These are phyloP conservation scores for Cladosporium sp. DNA, from an alignment of 2,329 filamentous ascomycete genomes.

Conservation along the genomic window DNA sequence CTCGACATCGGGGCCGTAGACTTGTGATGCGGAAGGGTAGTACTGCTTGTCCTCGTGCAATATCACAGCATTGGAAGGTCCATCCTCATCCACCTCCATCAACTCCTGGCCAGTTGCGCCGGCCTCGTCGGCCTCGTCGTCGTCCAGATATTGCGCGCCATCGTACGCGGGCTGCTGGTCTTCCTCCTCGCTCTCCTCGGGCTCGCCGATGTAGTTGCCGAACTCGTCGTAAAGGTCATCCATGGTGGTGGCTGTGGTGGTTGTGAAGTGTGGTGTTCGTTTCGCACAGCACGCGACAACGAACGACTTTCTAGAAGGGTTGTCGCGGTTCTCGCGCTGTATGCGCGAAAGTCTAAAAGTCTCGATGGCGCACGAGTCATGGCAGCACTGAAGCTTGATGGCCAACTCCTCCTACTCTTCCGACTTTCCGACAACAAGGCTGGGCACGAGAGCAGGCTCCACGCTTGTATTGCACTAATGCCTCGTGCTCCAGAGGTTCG, in stretches of 20 bases:
- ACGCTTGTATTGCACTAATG: not conserved
- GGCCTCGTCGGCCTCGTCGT: constrained; percentile 61
- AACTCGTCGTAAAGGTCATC: constrained; percentile 99
- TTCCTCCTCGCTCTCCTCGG: constrained; percentile 82
- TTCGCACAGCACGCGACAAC: constrained; percentile 10
- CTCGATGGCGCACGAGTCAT: constrained; percentile 2
- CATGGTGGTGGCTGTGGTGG: constrained; percentile 55
- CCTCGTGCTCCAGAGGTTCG: not conserved
- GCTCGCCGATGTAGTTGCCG: constrained; percentile 97
- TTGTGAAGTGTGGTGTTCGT: not conserved
- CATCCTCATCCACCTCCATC: constrained; percentile 91
- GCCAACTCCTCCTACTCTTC: not conserved
- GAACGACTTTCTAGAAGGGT: not conserved
- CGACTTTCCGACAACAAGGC: not conserved
- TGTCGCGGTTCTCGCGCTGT: not conserved
- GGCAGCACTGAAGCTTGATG: not conserved
- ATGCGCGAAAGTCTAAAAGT: constrained; percentile 1
- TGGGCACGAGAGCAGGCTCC: not conserved
- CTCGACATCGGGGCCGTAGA: constrained; percentile 93
- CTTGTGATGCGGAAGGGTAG: constrained; percentile 95
- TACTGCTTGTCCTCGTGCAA: constrained; percentile 99
- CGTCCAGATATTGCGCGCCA: constrained; percentile 77
- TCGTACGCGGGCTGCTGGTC: constrained; percentile 74
- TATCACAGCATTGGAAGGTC: constrained; percentile 93
- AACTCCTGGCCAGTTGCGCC: constrained; percentile 70